Base-by-base conservation (phyloP, 768 basidiomycete species). In the Hydnomerulius pinastri region DNA sequence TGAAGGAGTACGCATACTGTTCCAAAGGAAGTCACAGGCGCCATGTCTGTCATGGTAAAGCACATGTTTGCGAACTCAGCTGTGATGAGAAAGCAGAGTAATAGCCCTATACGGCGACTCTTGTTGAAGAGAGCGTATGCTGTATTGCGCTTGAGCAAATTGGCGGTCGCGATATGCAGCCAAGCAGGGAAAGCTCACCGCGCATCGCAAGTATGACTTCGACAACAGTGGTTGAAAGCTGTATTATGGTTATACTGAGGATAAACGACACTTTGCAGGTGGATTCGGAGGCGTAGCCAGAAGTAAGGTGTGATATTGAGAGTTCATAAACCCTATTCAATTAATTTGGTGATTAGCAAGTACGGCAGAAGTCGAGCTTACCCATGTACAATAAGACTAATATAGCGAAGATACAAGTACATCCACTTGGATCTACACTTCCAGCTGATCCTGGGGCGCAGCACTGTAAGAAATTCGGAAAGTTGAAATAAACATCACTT, bases 21-120 rank as follows among this genome's bases (percentile, higher is more conserved):
- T 6, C 32, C 40, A 6, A 13, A 18, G 12, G 24, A 4, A 5
- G 36, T 30, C 7, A 55, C 56, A 11, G 71, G 69, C 4, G 74
- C 48, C 0, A 69, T 58, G 4, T 72, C 53, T 6, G 50, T 57
- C 17, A 74, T 47, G 8, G 69, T 70, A 27, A 70, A 45, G 25
- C 49, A 49, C 65, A 76, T 70, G 9, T 60, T 66, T 18, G 60
- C 39, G 6, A 73, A 51, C 53, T 75, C 71, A 35, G 64, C 25
- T 1, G 51, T 29, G 50, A 69, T 73, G 29, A 67, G 55, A 6
- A 55, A 27, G 4, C 48, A 55, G 13, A 73, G 60, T 12, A 66
- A n/a, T 21, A 51, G 48, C 7, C 61, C 61, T 35, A 77, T 52
- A 10, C 28, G 28, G 18, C 36, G 50, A 48, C 70, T 63, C 21